These are phyloP conservation scores for Ensete ventricosum DNA, from an alignment of 176 grass and related monocot genomes.

Conservation along the genomic window DNA sequence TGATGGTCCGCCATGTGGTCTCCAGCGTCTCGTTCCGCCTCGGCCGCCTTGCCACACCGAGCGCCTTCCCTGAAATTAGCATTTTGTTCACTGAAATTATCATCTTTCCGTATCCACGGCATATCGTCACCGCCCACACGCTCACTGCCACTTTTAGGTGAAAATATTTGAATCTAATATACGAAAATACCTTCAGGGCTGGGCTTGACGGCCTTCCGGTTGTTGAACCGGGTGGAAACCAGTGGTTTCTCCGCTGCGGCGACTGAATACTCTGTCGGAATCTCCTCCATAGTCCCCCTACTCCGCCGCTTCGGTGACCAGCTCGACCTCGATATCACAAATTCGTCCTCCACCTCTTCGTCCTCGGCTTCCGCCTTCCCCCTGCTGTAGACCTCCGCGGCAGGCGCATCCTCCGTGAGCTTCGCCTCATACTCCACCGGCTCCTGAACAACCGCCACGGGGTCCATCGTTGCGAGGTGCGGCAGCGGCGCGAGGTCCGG, in stretches of 20 bases:
- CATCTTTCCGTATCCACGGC: not conserved
- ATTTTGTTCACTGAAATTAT: not conserved
- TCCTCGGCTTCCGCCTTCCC: not conserved
- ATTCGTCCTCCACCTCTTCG: slow-evolving; percentile 20
- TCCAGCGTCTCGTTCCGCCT: slow-evolving; percentile 73
- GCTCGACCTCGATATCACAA: slow-evolving; percentile 41
- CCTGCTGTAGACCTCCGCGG: not conserved
- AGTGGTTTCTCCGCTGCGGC: slow-evolving; percentile 52
- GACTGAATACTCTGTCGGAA: not conserved
- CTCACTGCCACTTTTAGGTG: not conserved
- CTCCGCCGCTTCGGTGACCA: slow-evolving; percentile 35
- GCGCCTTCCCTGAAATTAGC: slow-evolving; percentile 24
- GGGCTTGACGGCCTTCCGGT: slow-evolving; percentile 42
- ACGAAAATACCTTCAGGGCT: slow-evolving; percentile 44
- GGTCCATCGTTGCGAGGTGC: not conserved
- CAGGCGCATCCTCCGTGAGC: not conserved
- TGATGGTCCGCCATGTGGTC: slow-evolving; percentile 96
- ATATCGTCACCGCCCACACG: not conserved
- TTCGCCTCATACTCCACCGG: not conserved
- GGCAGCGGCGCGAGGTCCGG: not conserved
- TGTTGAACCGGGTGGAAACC: slow-evolving; percentile 40
- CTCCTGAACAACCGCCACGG: not conserved
- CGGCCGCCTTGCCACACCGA: slow-evolving; percentile 44
- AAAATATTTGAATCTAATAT: not conserved
- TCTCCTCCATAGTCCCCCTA: not conserved